Evolutionary conservation across 2,329 filamentous ascomycete genomes (phyloP).

Genomic region (Fusarium globosum): DNA sequence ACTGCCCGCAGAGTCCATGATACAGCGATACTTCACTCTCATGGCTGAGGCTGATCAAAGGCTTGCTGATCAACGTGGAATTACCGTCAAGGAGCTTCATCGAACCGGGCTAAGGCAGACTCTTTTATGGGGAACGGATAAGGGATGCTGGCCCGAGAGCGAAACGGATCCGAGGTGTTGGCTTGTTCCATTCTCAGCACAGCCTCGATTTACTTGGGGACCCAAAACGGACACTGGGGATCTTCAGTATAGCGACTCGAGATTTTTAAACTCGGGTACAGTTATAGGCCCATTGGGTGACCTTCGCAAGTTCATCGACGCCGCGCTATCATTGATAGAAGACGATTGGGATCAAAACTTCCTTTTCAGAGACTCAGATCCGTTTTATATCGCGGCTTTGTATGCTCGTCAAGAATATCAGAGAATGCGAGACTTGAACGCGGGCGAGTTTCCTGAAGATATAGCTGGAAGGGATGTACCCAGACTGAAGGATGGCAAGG

Average conservation of each 20-base stretch:
- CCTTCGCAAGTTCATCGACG: conserved; percentile 35
- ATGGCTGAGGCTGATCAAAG: conserved; percentile 24
- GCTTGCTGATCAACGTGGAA: conserved; percentile 34
- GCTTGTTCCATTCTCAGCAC: conserved; percentile 32
- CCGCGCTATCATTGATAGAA: conserved; percentile 14
- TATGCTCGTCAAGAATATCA: conserved; percentile 43
- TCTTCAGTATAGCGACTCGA: conserved; percentile 13
- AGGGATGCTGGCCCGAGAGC: conserved; percentile 28
- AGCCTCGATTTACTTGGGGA: conserved; percentile 33
- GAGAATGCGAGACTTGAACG: conserved; percentile 24
- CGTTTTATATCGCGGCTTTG: conserved; percentile 33
- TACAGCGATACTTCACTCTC: conserved; percentile 38
- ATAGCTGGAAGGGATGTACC: conserved; percentile 28
- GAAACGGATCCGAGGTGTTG: conserved; percentile 33
- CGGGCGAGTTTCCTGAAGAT: conserved; percentile 15
- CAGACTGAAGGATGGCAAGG: background rate
- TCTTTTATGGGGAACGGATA: conserved; percentile 40
- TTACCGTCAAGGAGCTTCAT: conserved; percentile 31
- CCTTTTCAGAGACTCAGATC: conserved; percentile 32
- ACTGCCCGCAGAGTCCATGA: conserved; percentile 36
- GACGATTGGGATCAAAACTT: conserved; percentile 16
- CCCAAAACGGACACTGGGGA: conserved; percentile 23
- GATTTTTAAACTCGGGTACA: conserved; percentile 41
- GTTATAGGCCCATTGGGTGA: conserved; percentile 39
- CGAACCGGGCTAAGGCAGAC: conserved; percentile 29